Evolutionary conservation across 768 basidiomycete species (phyloP).

Genomic region (Mycena indigotica): DNA sequence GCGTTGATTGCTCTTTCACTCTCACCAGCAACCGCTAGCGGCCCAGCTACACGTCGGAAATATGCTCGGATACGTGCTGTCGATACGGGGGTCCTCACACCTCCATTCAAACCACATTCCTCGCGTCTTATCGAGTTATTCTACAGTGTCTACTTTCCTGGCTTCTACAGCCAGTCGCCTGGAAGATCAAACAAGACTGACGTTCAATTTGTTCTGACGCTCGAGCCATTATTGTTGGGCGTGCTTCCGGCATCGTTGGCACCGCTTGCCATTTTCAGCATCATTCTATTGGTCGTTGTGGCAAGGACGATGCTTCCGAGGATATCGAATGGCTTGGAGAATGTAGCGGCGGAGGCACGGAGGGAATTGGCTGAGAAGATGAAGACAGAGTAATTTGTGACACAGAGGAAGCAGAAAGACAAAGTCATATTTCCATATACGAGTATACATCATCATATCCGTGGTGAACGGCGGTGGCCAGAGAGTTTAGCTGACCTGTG

Average conservation of each 20-base stretch:
- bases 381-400: not conserved
- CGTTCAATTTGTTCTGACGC: conserved; percentile 3
- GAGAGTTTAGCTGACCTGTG: not conserved
- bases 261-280: conserved; percentile 5
- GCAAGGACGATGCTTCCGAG: not conserved
- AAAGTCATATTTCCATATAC: not conserved
- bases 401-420: not conserved
- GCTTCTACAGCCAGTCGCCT: not conserved
- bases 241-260: conserved; percentile 16
- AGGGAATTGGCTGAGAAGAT: not conserved
- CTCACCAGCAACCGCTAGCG: not conserved
- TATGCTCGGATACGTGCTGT: conserved; percentile 21
- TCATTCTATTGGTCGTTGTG: not conserved
- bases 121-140: not conserved
- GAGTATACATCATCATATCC: not conserved
- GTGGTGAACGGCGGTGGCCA: not conserved
- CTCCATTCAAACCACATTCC: not conserved
- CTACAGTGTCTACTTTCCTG: not conserved
- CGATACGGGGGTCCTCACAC: conserved; percentile 19
- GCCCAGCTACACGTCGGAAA: conserved; percentile 3
- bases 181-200: not conserved
- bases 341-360: conserved; percentile 9
- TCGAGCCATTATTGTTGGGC: conserved; percentile 17
- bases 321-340: not conserved
- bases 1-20: conserved; percentile 14